Base-by-base conservation (phyloP, 805 yeast genomes). In the Hanseniaspora opuntiae region DNA sequence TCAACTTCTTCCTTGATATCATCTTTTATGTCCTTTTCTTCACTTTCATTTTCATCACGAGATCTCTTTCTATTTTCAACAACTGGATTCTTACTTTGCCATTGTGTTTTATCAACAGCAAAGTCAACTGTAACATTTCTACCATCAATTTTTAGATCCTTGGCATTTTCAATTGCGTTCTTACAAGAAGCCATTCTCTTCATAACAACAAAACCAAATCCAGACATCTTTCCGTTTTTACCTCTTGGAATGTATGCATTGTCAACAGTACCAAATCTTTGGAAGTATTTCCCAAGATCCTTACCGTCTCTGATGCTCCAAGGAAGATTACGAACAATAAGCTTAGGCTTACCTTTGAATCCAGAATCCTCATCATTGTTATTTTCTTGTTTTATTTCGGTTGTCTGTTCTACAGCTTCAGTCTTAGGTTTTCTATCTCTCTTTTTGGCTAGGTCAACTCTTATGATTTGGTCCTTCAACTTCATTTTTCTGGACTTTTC, bases 201-300 rank as follows among this genome's bases (percentile, higher is more conserved):
- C 95, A 93, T 84, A 0, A 93, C 84, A 10, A 93, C 88, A 66
- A 93, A 93, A 0, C 88, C 98, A 75, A 90, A 93, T 11, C 98
- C 98, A 56, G 83, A 72, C 93, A 93, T 84, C 65, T 78, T 81
- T 16, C 96, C 96, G 48, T 87, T 94, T 47, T 77, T 74, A 63
- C 85, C 86, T 62, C 86, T 79, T 46, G 98, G 98, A 59, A 93
- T 86, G 59, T 80, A 79, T 0, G 90, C 95, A 62, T 88, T 96
- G 25, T 78, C 79, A 36, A 93, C 96, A 30, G 84, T 82, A 50
- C 98, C 98, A 64, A 71, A 93, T 62, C 79, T 79, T 55, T 74
- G 68, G 63, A 93, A 93, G 8, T 80, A 62, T 60, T 81, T 81
- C 62, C 76, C 81, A 61, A 93, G 72, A 53, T 77, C 79, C 4